Evolutionary conservation across 352 stramenopile genomes (phyloP).

Genomic region (Phytopythium aichiense): DNA sequence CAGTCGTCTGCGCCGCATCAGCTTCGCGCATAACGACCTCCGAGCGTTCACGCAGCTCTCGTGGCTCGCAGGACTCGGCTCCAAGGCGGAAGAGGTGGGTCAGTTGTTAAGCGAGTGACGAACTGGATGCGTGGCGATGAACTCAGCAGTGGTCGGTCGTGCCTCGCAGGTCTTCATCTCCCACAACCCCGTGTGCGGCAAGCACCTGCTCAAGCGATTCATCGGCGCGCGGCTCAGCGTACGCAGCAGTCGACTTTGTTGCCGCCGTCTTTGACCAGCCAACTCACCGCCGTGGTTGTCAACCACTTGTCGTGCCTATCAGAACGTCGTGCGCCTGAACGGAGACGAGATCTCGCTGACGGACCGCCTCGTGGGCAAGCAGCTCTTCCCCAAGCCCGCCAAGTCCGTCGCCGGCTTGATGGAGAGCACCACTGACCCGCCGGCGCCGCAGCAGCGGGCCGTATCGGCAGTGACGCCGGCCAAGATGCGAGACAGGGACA

Average conservation of each 20-base stretch:
- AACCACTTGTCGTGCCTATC: not conserved
- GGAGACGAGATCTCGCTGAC: conserved; percentile 48
- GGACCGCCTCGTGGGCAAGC: conserved; percentile 41
- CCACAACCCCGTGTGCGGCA: conserved; percentile 51
- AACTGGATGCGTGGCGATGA: not conserved
- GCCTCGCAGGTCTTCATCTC: conserved; percentile 52
- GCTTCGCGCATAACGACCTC: conserved; percentile 69
- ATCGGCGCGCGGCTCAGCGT: conserved; percentile 47
- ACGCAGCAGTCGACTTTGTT: conserved; percentile 7
- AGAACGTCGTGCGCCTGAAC: conserved; percentile 66
- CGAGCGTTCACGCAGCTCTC: conserved; percentile 55
- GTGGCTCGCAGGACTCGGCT: conserved; percentile 48
- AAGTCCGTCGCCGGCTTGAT: conserved; percentile 4
- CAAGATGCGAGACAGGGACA: conserved; percentile 20
- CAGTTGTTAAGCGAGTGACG: not conserved
- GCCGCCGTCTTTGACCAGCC: not conserved
- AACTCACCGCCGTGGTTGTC: not conserved
- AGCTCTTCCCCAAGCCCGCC: conserved; percentile 49
- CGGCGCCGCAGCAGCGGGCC: not conserved
- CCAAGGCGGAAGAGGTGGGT: conserved; percentile 62
- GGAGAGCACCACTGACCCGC: conserved; percentile 5
- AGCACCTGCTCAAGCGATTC: conserved; percentile 50
- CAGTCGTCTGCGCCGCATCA: conserved; percentile 41
- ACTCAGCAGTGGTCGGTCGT: not conserved
- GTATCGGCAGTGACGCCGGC: not conserved